Evolutionary conservation across 352 stramenopile species (phyloP), one percentile per base, ranked within the genome.

Genomic region (Pythium brassicae): DNA sequence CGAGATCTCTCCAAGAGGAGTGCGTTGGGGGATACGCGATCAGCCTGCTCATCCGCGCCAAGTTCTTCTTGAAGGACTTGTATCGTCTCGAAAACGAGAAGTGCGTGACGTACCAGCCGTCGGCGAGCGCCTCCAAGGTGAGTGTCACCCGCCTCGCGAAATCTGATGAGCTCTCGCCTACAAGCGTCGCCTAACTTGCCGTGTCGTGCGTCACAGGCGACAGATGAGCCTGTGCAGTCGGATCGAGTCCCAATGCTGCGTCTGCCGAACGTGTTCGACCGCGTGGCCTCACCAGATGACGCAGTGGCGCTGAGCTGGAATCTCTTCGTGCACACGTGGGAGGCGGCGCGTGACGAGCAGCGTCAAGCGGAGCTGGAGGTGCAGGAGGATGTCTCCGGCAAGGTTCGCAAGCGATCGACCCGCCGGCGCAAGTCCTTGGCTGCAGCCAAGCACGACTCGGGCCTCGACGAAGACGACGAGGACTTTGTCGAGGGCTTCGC

Each of bases 41-140:
- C 45, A 68, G 69, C n/a, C 45, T 94, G 35, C 61, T 92, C 48
- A 61, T 95, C 22, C 78, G 71, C 10, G 65, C 90, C 19, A 95
- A 95, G 54, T 83, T 89, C 61, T 65, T 69, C 25, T 65, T 95
- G 20, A 92, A 94, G 54, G 62, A 71, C 1, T 71, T 78, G 32
- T 95, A 91, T 47, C 40, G 57, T 0, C 63, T 95, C 32, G 73
- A 89, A 42, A 82, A 90, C 57, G 85, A 92, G 40, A 88, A 79
- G 50, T 95, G 85, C 56, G 74, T 87, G 49, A 92, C 78, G 32
- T 95, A 89, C 49, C 78, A 87, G 46, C 84, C 83, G 20, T 27
- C 42, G n/a, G 66, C 69, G 10, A 60, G 60, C 23, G 53, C 70
- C 15, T 72, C 66, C 3, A 87, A 81, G 72, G 62, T 76, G 50